Conservation (phyloP, 164 flowering plant species). For the Echeveria elegans region DNA sequence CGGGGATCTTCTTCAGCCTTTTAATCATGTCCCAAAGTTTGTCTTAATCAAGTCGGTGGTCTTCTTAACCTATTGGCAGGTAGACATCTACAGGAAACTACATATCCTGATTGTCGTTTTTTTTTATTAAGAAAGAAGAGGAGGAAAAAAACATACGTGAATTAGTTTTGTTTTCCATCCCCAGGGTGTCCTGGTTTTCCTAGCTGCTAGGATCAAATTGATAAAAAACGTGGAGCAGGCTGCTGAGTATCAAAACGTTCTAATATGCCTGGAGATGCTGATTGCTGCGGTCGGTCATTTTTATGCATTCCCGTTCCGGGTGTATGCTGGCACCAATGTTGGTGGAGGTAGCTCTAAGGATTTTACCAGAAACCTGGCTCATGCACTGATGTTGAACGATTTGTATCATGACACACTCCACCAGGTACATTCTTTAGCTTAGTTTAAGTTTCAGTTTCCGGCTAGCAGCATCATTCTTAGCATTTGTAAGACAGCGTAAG, state of each 20-base stretch:
- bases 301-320: conserved; percentile 93
- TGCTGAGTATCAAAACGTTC: conserved; percentile 73
- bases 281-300: conserved; percentile 86
- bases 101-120: background rate
- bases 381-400: conserved; percentile 80
- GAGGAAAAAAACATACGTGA: background rate
- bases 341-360: conserved; percentile 45
- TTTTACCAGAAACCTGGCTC: conserved; percentile 68
- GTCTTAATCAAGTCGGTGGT: conserved; percentile 90
- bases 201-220: conserved; percentile 82
- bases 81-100: background rate
- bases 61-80: conserved; percentile 99
- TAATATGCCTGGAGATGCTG: conserved; percentile 95
- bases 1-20: conserved; percentile 90
- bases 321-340: conserved; percentile 90
- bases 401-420: conserved; percentile 96
- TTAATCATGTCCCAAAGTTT: conserved; percentile 97
- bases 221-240: conserved; percentile 73
- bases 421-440: conserved; percentile 40
- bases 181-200: conserved; percentile 92
- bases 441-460: background rate
- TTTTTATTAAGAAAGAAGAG: background rate
- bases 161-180: conserved; percentile 16
- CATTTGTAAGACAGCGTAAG: background rate
- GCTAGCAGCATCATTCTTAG: background rate